Evolutionary conservation across 2,329 filamentous ascomycete genomes (phyloP).

Genomic region (Chrysosporium queenslandicum): DNA sequence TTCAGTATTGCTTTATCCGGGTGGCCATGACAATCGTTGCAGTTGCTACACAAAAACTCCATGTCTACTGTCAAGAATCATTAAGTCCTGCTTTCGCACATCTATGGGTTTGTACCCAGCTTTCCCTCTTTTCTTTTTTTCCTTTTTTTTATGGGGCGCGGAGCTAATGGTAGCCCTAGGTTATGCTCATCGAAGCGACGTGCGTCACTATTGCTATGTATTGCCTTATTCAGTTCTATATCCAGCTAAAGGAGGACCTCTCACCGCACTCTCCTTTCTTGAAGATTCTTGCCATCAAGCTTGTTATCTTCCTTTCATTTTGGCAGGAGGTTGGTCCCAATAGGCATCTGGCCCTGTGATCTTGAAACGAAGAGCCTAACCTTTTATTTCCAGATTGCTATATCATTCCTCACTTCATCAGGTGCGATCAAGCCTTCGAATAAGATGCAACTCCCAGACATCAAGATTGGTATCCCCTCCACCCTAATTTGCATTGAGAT

Average conservation of each 20-base stretch:
- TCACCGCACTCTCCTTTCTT: slow-evolving; percentile 61
- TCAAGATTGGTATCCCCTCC: slow-evolving; percentile 59
- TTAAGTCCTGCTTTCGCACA: slow-evolving; percentile 71
- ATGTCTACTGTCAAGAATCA: slow-evolving; percentile 67
- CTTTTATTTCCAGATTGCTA: slow-evolving; percentile 37
- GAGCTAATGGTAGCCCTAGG: slow-evolving; percentile 32
- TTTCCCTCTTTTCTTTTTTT: not conserved
- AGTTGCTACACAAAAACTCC: slow-evolving; percentile 43
- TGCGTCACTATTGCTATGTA: slow-evolving; percentile 80
- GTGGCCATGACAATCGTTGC: slow-evolving; percentile 56
- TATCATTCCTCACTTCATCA: slow-evolving; percentile 52
- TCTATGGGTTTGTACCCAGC: slow-evolving; percentile 50
- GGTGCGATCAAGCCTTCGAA: slow-evolving; percentile 54
- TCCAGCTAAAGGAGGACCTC: slow-evolving; percentile 61
- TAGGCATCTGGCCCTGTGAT: not conserved
- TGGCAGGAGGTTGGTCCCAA: slow-evolving; percentile 55
- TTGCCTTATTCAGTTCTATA: slow-evolving; percentile 77
- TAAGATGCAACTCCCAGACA: slow-evolving; percentile 59
- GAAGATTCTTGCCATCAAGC: slow-evolving; percentile 77
- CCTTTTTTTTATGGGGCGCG: too few species aligned
- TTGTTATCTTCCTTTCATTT: slow-evolving; percentile 84
- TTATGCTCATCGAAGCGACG: slow-evolving; percentile 57
- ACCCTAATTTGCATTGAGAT: slow-evolving; percentile 50
- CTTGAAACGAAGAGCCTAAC: not conserved
- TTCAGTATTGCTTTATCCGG: slow-evolving; percentile 76